Evolutionary conservation across 352 stramenopile genomes (phyloP).

Genomic region (Globisporangium camurandrum): DNA sequence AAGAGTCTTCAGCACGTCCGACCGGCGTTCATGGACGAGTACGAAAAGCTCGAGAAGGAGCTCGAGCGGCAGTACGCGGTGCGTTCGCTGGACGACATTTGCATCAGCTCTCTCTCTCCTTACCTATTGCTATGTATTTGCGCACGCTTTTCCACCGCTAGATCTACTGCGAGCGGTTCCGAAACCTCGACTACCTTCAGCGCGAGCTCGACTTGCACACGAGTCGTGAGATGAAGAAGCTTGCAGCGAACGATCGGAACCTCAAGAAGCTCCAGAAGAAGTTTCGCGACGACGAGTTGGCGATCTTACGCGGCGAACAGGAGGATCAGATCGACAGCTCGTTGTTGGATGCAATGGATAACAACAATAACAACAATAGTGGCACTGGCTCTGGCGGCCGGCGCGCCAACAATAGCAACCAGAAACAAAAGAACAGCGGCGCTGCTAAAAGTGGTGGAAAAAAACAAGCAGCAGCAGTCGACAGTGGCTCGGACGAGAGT

Average conservation of each 20-base stretch:
- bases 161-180: constrained; percentile 90
- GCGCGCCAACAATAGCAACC: constrained; percentile 36
- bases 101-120: not conserved
- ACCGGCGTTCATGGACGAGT: constrained; percentile 96
- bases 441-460: constrained; percentile 19
- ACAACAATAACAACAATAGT: constrained; percentile 30
- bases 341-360: constrained; percentile 35
- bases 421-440: constrained; percentile 21
- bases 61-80: constrained; percentile 93
- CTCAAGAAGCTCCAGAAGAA: constrained; percentile 92
- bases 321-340: constrained; percentile 69
- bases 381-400: constrained; percentile 17
- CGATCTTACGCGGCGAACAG: constrained; percentile 83
- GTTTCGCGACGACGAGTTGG: constrained; percentile 88
- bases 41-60: constrained; percentile 96
- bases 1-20: constrained; percentile 89
- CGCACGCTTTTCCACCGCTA: constrained; percentile 3
- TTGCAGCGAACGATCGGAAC: constrained; percentile 82
- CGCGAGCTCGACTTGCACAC: constrained; percentile 89
- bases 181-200: constrained; percentile 96
- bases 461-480: constrained; percentile 27
- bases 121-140: not conserved
- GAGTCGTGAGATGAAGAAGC: constrained; percentile 77
- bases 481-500: constrained; percentile 43
- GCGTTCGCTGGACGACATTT: too few relatives aligned